These are phyloP conservation scores for Apiospora rasikravindrae DNA, from an alignment of 2,329 filamentous ascomycete species.

Conservation along the genomic window DNA sequence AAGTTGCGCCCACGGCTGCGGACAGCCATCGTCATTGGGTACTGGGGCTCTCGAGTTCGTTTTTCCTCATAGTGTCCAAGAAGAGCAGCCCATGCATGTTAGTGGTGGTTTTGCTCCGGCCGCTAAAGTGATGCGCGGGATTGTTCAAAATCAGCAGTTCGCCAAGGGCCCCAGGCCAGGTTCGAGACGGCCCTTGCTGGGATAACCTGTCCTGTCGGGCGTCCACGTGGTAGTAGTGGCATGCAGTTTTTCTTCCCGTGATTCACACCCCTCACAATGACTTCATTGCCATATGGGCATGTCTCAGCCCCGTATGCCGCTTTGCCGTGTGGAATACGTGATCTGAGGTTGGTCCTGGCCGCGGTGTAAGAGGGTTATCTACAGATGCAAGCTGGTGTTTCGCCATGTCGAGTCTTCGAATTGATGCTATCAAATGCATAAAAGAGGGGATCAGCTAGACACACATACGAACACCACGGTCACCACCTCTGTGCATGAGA, in stretches of 20 bases:
- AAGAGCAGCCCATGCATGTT: not conserved
- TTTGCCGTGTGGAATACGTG: not conserved
- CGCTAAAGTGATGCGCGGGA: not conserved
- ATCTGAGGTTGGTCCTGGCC: not conserved
- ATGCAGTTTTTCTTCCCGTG: too few relatives aligned
- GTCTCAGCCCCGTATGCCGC: not conserved
- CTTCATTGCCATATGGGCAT: not conserved
- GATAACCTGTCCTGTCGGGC: not conserved
- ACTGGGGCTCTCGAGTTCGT: not conserved
- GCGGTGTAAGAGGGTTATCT: not conserved
- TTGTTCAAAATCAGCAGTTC: not conserved
- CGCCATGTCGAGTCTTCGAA: not conserved
- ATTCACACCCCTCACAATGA: not conserved
- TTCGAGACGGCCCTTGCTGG: not conserved
- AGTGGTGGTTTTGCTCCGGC: slow-evolving; percentile 5
- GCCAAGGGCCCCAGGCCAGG: not conserved
- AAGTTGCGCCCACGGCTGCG: not conserved
- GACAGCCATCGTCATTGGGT: not conserved
- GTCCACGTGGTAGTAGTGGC: not conserved
- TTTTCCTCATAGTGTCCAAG: not conserved
- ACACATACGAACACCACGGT: not conserved
- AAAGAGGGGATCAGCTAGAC: not conserved
- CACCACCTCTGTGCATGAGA: not conserved
- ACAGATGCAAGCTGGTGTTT: not conserved
- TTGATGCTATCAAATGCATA: not conserved